These are phyloP conservation scores for Hypoxylon lenormandii DNA, from an alignment of 495 filamentous ascomycete genomes.

Conservation along the genomic window DNA sequence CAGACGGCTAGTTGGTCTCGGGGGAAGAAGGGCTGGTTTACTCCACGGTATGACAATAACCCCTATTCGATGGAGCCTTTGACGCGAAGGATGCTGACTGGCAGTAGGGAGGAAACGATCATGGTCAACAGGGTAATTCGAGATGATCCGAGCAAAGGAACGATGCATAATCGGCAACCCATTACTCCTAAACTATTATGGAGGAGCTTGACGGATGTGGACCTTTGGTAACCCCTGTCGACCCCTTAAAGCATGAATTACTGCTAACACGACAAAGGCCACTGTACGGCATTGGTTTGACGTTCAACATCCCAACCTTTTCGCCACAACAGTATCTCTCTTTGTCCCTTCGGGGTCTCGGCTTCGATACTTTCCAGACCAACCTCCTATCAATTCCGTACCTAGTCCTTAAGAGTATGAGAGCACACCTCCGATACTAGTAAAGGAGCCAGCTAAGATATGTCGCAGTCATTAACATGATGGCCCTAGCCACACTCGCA, in stretches of 20 bases:
- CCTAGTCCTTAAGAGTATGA: slow-evolving; percentile 54
- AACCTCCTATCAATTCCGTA: slow-evolving; percentile 64
- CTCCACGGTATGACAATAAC: slow-evolving; percentile 56
- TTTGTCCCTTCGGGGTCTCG: slow-evolving; percentile 70
- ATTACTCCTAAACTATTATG: slow-evolving; percentile 71
- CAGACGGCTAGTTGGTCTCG: slow-evolving; percentile 72
- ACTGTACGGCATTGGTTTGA: slow-evolving; percentile 74
- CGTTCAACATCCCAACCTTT: slow-evolving; percentile 70
- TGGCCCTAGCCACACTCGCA: slow-evolving; percentile 62
- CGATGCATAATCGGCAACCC: slow-evolving; percentile 71
- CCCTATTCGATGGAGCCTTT: background rate
- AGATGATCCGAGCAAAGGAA: slow-evolving; percentile 76
- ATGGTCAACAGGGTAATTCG: slow-evolving; percentile 79
- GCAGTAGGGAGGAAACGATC: slow-evolving; percentile 69
- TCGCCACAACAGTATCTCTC: slow-evolving; percentile 73
- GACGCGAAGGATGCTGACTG: slow-evolving; percentile 16
- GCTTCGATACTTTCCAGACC: slow-evolving; percentile 76
- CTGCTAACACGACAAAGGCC: slow-evolving; percentile 56
- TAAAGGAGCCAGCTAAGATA: slow-evolving; percentile 16
- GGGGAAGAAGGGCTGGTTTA: slow-evolving; percentile 80
- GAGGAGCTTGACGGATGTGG: slow-evolving; percentile 73
- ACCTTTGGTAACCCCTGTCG: slow-evolving; percentile 68
- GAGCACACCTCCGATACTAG: slow-evolving; percentile 4
- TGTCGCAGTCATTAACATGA: slow-evolving; percentile 57
- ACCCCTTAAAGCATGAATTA: background rate